Percentiles rank a stretch among this genome's conserved stretches.
Conservation (phyloP, 176 grass and related monocot species). For the Cenchrus americanus region DNA sequence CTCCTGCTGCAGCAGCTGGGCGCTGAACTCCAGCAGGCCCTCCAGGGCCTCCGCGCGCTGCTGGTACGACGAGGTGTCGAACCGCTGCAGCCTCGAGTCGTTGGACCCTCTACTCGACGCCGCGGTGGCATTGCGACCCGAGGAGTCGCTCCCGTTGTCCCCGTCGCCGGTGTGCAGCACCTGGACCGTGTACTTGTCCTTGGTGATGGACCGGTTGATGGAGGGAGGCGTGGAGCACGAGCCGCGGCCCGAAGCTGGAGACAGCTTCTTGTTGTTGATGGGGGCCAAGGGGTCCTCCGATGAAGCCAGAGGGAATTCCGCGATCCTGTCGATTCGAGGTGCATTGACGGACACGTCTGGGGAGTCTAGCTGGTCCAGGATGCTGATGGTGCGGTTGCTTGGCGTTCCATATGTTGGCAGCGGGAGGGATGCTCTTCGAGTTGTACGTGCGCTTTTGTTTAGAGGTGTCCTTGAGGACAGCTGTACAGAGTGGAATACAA, state of each 20-base stretch:
- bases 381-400: conserved; percentile 40
- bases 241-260: conserved; percentile 40
- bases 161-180: conserved; percentile 46
- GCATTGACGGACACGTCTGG: conserved; percentile 82
- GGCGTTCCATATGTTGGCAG: conserved; percentile 55
- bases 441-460: conserved; percentile 33
- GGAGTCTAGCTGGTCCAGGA: conserved; percentile 61
- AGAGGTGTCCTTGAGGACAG: conserved; percentile 41
- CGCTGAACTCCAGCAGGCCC: conserved; percentile 90
- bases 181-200: conserved; percentile 93
- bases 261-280: conserved; percentile 36
- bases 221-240: conserved; percentile 59
- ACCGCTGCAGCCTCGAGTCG: conserved; percentile 79
- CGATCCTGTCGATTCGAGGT: conserved; percentile 87
- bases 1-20: conserved; percentile 87
- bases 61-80: conserved; percentile 85
- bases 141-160: conserved; percentile 62
- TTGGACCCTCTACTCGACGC: conserved; percentile 71
- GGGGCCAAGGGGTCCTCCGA: conserved; percentile 62
- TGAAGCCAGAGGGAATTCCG: conserved; percentile 77
- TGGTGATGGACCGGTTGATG: conserved; percentile 84
- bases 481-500: conserved; percentile 9
- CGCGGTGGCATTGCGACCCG: conserved; percentile 56
- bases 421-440: conserved; percentile 69
- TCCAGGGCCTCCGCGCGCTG: conserved; percentile 94